Conservation (phyloP, 2,329 filamentous ascomycete genomes). For the Hypomyces perniciosus region DNA sequence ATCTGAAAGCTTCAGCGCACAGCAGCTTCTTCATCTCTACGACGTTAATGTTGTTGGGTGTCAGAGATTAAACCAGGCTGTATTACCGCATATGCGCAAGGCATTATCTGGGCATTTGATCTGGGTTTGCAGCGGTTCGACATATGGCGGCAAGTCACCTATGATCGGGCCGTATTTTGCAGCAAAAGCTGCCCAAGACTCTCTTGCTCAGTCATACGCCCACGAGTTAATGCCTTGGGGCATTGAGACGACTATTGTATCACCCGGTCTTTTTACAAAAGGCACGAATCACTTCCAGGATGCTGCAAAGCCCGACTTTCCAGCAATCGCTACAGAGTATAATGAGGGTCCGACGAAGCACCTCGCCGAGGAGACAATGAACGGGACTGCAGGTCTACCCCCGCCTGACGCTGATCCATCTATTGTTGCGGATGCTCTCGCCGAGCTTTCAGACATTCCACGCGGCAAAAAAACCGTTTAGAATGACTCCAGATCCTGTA, state of each 20-base stretch:
- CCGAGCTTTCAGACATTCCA: conserved; percentile 5
- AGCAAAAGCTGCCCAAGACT: conserved; percentile 4
- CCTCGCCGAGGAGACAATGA: neutral
- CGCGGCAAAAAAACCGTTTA: conserved; percentile 6
- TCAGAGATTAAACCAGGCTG: conserved; percentile 3
- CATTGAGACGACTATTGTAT: conserved; percentile 3
- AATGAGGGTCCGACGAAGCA: conserved; percentile 3
- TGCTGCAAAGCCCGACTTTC: conserved; percentile 1
- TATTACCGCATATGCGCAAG: conserved; percentile 2
- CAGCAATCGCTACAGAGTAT: neutral
- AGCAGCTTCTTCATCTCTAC: conserved; percentile 1
- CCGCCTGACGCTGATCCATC: conserved; percentile 4
- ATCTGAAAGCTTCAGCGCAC: conserved; percentile 4
- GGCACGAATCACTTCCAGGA: conserved; percentile 1
- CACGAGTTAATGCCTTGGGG: conserved; percentile 2
- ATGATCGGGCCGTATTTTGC: conserved; percentile 6
- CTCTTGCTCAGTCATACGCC: conserved; percentile 1
- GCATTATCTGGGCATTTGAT: conserved; percentile 4
- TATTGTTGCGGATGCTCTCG: neutral
- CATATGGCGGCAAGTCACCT: conserved; percentile 6
- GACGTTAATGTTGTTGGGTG: conserved; percentile 5
- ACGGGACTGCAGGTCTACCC: neutral
- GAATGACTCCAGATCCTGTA: neutral
- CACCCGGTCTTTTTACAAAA: conserved; percentile 3
- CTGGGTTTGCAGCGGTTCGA: conserved; percentile 3